Conservation (phyloP, 2,329 filamentous ascomycete species). For the Aureobasidium pullulans region DNA sequence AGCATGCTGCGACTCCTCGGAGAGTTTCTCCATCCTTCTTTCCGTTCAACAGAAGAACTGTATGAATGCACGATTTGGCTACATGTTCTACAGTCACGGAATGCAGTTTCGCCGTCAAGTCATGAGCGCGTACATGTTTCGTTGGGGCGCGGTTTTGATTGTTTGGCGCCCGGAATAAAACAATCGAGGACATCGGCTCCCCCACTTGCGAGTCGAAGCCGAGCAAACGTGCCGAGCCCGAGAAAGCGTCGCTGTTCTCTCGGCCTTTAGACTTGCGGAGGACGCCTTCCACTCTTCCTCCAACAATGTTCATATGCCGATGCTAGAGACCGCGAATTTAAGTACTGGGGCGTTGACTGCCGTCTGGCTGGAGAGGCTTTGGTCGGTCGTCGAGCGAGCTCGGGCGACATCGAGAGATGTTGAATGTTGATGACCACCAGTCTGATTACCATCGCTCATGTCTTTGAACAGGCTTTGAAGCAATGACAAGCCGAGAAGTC, state of each 20-base stretch:
- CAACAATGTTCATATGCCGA: not conserved
- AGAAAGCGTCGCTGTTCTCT: not conserved
- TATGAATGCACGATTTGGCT: not conserved
- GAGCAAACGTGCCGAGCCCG: slow-evolving; percentile 1
- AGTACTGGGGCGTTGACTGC: not conserved
- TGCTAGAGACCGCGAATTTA: not conserved
- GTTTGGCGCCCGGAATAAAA: not conserved
- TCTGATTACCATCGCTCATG: not conserved
- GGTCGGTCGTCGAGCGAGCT: not conserved
- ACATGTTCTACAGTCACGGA: not conserved
- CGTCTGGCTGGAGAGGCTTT: not conserved
- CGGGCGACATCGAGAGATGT: not conserved
- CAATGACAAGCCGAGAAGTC: too few relatives aligned
- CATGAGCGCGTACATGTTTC: not conserved
- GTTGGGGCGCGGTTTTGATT: not conserved
- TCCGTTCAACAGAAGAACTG: too few relatives aligned
- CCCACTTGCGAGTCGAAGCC: not conserved
- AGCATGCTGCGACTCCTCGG: too few relatives aligned
- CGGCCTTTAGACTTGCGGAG: not conserved
- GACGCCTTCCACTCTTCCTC: not conserved
- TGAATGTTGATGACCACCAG: too few relatives aligned
- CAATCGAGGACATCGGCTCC: not conserved
- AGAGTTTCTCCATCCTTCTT: too few relatives aligned
- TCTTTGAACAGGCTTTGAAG: not conserved
- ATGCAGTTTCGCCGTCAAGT: not conserved